A percentile compares a stretch with the other conserved stretches of the same genome.
phyloP scores from a whole-genome alignment of 2,329 filamentous ascomycete species.

The Ambrosiella cleistominuta region DNA sequence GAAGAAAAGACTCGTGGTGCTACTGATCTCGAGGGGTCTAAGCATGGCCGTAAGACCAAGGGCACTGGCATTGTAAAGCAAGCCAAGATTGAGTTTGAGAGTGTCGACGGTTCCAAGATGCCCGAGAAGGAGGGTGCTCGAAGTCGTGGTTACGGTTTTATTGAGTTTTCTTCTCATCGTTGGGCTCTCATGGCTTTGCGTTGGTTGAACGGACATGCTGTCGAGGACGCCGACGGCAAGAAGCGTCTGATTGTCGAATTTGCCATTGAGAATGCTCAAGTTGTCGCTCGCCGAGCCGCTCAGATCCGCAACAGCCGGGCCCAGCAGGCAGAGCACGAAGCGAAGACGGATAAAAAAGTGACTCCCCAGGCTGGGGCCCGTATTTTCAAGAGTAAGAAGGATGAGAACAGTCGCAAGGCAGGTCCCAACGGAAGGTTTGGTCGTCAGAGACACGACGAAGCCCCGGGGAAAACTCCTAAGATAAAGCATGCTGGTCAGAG shows the following conservation, averaged over 20 bases:
- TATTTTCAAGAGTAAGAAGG: slow-evolving; percentile 5
- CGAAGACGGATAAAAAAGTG: slow-evolving; percentile 11
- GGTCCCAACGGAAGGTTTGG: slow-evolving; percentile 1
- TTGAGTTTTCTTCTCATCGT: slow-evolving; percentile 87
- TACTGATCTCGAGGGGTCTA: slow-evolving; percentile 62
- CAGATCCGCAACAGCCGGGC: slow-evolving; percentile 7
- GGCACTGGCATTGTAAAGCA: slow-evolving; percentile 79
- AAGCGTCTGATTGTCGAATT: slow-evolving; percentile 91
- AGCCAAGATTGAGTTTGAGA: slow-evolving; percentile 89
- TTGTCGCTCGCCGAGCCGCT: slow-evolving; percentile 53
- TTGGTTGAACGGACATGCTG: slow-evolving; percentile 68
- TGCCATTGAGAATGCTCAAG: slow-evolving; percentile 93
- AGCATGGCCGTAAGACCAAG: slow-evolving; percentile 60
- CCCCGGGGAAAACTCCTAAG: slow-evolving; percentile 12
- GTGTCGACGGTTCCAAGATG: slow-evolving; percentile 68
- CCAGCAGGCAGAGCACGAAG: slow-evolving; percentile 27
- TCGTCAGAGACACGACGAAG: background rate
- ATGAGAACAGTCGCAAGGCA: slow-evolving; percentile 10
- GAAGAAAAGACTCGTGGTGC: slow-evolving; percentile 73
- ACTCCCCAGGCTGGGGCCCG: background rate
- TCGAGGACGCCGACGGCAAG: slow-evolving; percentile 48
- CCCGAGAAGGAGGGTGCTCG: slow-evolving; percentile 62
- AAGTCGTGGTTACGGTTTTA: slow-evolving; percentile 88
- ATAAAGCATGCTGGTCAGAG: slow-evolving; percentile 13
- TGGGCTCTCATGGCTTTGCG: slow-evolving; percentile 88